A percentile compares a stretch with the other conserved stretches of the same genome.
phyloP scores from a whole-genome alignment of 2,329 filamentous ascomycete species.

The Curvularia sp. region DNA sequence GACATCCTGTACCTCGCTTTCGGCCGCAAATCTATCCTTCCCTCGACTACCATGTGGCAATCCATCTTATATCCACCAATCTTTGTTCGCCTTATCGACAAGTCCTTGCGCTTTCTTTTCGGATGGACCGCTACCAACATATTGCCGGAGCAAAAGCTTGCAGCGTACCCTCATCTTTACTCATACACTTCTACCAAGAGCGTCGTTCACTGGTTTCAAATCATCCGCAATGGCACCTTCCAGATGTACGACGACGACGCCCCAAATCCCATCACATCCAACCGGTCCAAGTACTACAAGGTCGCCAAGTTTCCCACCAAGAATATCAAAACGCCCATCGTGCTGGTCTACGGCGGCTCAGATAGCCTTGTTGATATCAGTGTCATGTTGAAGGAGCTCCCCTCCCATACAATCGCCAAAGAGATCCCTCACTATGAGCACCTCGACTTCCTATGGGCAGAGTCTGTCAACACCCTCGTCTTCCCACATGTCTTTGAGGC shows the following conservation, averaged over 20 bases:
- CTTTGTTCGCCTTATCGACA: conserved; percentile 86
- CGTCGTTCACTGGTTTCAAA: conserved; percentile 99
- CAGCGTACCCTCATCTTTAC: conserved; percentile 93
- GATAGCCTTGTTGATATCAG: conserved; percentile 95
- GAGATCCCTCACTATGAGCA: conserved; percentile 95
- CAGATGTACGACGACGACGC: conserved; percentile 99
- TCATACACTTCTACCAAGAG: conserved; percentile 97
- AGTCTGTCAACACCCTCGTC: conserved; percentile 81
- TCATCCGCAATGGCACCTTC: conserved; percentile 93
- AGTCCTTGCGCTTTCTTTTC: conserved; percentile 82
- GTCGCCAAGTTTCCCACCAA: conserved; percentile 94
- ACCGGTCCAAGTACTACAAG: conserved; percentile 86
- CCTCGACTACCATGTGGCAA: conserved; percentile 96
- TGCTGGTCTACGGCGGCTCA: conserved; percentile 89
- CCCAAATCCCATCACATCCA: conserved; percentile 74
- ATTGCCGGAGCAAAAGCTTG: conserved; percentile 83
- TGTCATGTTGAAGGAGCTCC: conserved; percentile 88
- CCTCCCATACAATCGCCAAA: conserved; percentile 81
- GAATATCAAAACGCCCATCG: conserved; percentile 95
- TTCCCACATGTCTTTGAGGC: conserved; percentile 93
- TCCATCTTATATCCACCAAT: conserved; percentile 93
- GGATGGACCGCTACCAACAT: conserved; percentile 90
- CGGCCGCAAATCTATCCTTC: conserved; percentile 87
- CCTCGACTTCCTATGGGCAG: conserved; percentile 93
- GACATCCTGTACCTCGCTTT: conserved; percentile 93